Evolutionary conservation across 495 filamentous ascomycete species (phyloP).

Genomic region (Podospora didyma): DNA sequence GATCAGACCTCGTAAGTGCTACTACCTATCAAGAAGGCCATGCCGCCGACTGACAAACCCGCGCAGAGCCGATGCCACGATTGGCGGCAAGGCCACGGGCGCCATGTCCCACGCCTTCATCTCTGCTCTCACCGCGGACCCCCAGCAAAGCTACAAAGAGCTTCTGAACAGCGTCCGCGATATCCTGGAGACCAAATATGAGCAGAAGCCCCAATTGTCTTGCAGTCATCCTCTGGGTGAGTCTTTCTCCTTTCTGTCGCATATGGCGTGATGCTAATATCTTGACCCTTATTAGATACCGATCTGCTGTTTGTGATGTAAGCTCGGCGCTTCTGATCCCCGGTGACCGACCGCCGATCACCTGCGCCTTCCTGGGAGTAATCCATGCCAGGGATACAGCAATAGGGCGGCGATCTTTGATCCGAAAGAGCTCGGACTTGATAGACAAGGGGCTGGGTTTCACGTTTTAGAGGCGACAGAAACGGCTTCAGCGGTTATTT

Average conservation of each 20-base stretch:
- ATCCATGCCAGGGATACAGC: not conserved
- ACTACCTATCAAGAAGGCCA: too few species aligned
- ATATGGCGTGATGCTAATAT: not conserved
- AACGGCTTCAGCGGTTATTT: too few species aligned
- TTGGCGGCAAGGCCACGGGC: conserved; percentile 80
- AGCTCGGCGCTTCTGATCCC: conserved; percentile 3
- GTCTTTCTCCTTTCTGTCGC: conserved; percentile 17
- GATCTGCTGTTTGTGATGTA: conserved; percentile 47
- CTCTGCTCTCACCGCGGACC: conserved; percentile 81
- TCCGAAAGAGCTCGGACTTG: too few species aligned
- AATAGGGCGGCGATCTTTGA: too few species aligned
- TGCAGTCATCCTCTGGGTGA: conserved; percentile 94
- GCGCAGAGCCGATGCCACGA: conserved; percentile 56
- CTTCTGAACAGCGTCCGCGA: conserved; percentile 92
- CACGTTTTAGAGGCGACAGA: too few species aligned
- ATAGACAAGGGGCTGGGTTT: too few species aligned
- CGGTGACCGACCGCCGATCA: too few species aligned
- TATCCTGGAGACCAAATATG: conserved; percentile 78
- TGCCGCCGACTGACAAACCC: conserved; percentile 25
- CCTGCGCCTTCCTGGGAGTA: not conserved
- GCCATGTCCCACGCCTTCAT: conserved; percentile 99
- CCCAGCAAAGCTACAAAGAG: conserved; percentile 93
- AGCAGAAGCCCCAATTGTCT: conserved; percentile 94
- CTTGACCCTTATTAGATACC: conserved; percentile 25
- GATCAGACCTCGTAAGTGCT: conserved; percentile 78